Evolutionary conservation across 2,329 filamentous ascomycete genomes (phyloP).

Genomic region (Orbilia ellipsospora): DNA sequence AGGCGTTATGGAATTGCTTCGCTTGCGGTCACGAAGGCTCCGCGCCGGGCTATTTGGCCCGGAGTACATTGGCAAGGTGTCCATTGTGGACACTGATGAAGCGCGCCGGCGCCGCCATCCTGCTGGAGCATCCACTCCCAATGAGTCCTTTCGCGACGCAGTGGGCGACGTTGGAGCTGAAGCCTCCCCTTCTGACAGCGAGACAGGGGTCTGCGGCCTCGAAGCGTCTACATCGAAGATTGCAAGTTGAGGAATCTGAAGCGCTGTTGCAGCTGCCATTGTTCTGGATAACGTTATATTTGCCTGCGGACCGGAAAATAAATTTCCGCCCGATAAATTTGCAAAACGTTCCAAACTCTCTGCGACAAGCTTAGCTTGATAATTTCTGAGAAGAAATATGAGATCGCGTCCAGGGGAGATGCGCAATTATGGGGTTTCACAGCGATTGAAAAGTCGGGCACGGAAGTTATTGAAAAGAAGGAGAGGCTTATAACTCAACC

Average conservation of each 20-base stretch:
- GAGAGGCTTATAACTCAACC: conserved; percentile 28
- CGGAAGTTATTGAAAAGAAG: not conserved
- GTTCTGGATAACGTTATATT: conserved; percentile 9
- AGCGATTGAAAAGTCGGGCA: not conserved
- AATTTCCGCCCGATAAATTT: not conserved
- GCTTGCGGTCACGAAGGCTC: conserved; percentile 5
- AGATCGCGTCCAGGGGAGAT: not conserved
- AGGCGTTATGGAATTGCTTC: conserved; percentile 47
- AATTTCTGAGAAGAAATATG: not conserved
- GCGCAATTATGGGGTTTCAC: not conserved
- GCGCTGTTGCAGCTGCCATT: conserved; percentile 32
- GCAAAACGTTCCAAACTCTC: too few relatives aligned
- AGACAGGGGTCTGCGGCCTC: conserved; percentile 41
- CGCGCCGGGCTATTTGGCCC: conserved; percentile 27
- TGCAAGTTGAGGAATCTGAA: conserved; percentile 45
- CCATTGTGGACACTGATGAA: conserved; percentile 49
- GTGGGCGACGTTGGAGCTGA: conserved; percentile 36
- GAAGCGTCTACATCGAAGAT: conserved; percentile 50
- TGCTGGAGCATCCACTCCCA: conserved; percentile 35
- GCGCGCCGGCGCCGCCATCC: conserved; percentile 40
- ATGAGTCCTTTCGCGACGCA: conserved; percentile 37
- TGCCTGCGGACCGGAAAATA: not conserved
- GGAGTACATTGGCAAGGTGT: conserved; percentile 46
- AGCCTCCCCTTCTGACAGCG: conserved; percentile 18
- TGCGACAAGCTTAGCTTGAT: not conserved